These are phyloP conservation scores for Herpetospermum pedunculosum DNA, from an alignment of 306 rosid species.

Conservation along the genomic window DNA sequence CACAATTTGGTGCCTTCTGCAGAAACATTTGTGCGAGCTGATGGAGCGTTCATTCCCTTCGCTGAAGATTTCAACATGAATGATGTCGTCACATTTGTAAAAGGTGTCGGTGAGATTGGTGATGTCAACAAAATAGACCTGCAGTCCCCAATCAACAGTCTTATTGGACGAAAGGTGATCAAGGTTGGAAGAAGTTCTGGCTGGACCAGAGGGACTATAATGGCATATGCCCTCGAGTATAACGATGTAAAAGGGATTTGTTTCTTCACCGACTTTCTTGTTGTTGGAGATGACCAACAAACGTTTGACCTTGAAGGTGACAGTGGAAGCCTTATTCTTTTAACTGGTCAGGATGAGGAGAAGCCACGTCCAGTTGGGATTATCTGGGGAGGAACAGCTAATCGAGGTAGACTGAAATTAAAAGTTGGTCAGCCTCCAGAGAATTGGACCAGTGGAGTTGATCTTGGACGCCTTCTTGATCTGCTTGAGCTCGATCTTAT, in stretches of 20 bases:
- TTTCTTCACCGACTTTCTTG: conserved; percentile 97
- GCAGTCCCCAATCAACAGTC: conserved; percentile 86
- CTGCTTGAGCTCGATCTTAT: conserved; percentile 92
- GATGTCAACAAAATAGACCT: conserved; percentile 79
- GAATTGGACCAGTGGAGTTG: conserved; percentile 99
- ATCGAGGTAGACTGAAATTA: conserved; percentile 83
- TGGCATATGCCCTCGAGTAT: conserved; percentile 94
- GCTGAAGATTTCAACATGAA: conserved; percentile 70
- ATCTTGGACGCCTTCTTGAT: conserved; percentile 93
- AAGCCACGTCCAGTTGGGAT: conserved; percentile 88
- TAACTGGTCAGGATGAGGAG: conserved; percentile 64
- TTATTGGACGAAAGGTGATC: conserved; percentile 81
- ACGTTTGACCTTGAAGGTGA: conserved; percentile 99
- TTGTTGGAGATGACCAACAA: conserved; percentile 95
- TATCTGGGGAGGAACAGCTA: conserved; percentile 99
- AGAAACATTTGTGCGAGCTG: conserved; percentile 99
- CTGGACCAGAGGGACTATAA: conserved; percentile 81
- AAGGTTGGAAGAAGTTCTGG: conserved; percentile 99
- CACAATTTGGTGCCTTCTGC: conserved; percentile 32
- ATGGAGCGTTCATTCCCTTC: conserved; percentile 96
- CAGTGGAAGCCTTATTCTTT: conserved; percentile 95
- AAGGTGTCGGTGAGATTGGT: conserved; percentile 84
- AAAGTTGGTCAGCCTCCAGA: conserved; percentile 84
- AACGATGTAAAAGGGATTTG: conserved; percentile 96
- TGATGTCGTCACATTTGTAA: conserved; percentile 52